A percentile compares a stretch with the other conserved stretches of the same genome.
phyloP scores from a whole-genome alignment of 1,284 basidiomycete species.

The Pseudozyma thailandica region DNA sequence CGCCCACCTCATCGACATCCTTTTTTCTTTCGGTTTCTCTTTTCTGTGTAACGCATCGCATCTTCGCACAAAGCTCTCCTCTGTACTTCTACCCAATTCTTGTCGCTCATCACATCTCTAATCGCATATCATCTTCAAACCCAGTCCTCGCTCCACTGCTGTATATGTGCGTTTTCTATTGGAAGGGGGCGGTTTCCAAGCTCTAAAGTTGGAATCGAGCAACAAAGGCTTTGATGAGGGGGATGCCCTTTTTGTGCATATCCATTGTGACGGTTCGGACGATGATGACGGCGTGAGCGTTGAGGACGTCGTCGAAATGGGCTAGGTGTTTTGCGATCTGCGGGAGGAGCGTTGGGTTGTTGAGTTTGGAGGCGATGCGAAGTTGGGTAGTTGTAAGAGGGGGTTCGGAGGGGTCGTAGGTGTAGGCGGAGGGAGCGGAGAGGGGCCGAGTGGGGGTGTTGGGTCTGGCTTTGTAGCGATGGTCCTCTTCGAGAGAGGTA shows the following conservation, averaged over 20 bases:
- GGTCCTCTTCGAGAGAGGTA: not conserved
- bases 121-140: too few species aligned
- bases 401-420: constrained; percentile 1
- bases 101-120: too few species aligned
- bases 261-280: constrained; percentile 33
- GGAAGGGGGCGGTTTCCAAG: too few species aligned
- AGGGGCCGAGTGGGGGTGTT: constrained; percentile 8
- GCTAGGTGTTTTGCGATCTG: constrained; percentile 46
- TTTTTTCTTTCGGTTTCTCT: too few species aligned
- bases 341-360: constrained; percentile 28
- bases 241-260: constrained; percentile 31
- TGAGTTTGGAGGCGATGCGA: constrained; percentile 36
- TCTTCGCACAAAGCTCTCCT: too few species aligned
- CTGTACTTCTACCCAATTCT: too few species aligned
- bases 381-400: constrained; percentile 27
- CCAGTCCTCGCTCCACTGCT: too few species aligned
- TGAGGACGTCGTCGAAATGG: constrained; percentile 48
- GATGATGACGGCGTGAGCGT: constrained; percentile 58
- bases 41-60: too few species aligned
- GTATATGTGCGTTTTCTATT: too few species aligned
- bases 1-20: too few species aligned
- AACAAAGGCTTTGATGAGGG: constrained; percentile 23
- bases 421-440: not conserved
- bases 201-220: too few species aligned
- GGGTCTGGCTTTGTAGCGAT: constrained; percentile 2